A percentile compares a stretch with the other conserved stretches of the same genome.
These are phyloP conservation scores for Kwoniella europaea DNA, from an alignment of 768 basidiomycete species.

Conservation along the genomic window DNA sequence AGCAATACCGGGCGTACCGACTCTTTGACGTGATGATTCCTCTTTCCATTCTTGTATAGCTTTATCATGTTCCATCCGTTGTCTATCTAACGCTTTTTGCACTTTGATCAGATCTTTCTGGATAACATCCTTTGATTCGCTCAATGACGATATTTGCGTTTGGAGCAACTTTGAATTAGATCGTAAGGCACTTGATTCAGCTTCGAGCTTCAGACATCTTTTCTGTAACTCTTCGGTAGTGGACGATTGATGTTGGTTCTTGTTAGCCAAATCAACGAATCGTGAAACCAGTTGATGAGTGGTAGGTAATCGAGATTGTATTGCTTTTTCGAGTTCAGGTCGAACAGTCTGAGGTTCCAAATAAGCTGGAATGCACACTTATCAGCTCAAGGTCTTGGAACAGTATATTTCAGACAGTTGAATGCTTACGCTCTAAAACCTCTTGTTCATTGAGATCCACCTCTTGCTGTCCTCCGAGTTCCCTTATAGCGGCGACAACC, in stretches of 20 bases:
- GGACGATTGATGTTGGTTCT: conserved; percentile 18
- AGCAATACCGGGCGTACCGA: conserved; percentile 34
- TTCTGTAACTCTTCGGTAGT: conserved; percentile 37
- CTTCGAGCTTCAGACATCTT: conserved; percentile 35
- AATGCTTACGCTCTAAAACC: conserved; percentile 43
- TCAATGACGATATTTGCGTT: conserved; percentile 29
- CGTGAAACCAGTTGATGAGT: conserved; percentile 37
- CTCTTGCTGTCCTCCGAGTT: conserved; percentile 34
- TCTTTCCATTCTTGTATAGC: conserved; percentile 36
- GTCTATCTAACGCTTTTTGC: conserved; percentile 45
- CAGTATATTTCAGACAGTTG: not conserved
- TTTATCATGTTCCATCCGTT: conserved; percentile 53
- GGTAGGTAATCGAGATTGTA: conserved; percentile 37
- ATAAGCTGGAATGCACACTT: conserved; percentile 24
- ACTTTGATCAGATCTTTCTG: conserved; percentile 40
- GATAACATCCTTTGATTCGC: conserved; percentile 29
- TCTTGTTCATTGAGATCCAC: conserved; percentile 11
- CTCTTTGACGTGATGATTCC: conserved; percentile 26
- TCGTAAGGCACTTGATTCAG: conserved; percentile 35
- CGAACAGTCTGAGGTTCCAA: conserved; percentile 34
- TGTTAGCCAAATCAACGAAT: conserved; percentile 33
- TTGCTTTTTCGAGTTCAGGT: conserved; percentile 40
- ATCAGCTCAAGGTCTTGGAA: not conserved
- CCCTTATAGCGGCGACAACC: conserved; percentile 46
- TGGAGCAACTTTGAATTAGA: conserved; percentile 34